Conservation (phyloP, 2,329 filamentous ascomycete genomes). For the Stemphylium vesicarium region DNA sequence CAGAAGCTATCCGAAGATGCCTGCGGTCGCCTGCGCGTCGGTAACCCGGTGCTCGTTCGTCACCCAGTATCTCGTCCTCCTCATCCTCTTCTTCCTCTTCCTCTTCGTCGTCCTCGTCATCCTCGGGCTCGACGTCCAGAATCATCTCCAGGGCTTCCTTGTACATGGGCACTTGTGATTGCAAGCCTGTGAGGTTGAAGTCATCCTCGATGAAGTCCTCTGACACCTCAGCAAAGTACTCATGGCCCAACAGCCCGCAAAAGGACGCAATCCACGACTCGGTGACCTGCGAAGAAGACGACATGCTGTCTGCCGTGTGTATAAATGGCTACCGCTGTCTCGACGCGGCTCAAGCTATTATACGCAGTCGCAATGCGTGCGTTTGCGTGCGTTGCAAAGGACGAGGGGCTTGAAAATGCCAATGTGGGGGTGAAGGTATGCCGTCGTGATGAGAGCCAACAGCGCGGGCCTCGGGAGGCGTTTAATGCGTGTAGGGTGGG, state of each 20-base stretch:
- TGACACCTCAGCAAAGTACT: constrained; percentile 98
- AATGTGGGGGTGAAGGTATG: constrained; percentile 32
- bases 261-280: constrained; percentile 99
- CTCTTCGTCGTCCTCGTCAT: constrained; percentile 81
- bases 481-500: not conserved
- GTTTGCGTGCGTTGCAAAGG: constrained; percentile 19
- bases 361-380: constrained; percentile 24
- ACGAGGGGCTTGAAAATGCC: constrained; percentile 39
- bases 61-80: constrained; percentile 51
- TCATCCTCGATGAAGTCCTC: constrained; percentile 99
- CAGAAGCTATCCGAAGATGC: constrained; percentile 86
- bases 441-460: constrained; percentile 6
- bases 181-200: constrained; percentile 95
- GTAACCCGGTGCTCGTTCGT: constrained; percentile 64
- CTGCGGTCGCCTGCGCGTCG: constrained; percentile 62
- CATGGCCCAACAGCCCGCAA: constrained; percentile 92
- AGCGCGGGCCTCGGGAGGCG: not conserved
- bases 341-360: constrained; percentile 23
- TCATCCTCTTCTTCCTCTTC: constrained; percentile 70
- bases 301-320: constrained; percentile 51
- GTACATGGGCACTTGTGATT: constrained; percentile 96
- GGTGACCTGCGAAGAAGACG: constrained; percentile 63
- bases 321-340: constrained; percentile 20
- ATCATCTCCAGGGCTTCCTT: constrained; percentile 99
- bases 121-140: constrained; percentile 94